These are phyloP conservation scores for Chenopodium album DNA, from an alignment of 148 eudicot species.

Conservation along the genomic window DNA sequence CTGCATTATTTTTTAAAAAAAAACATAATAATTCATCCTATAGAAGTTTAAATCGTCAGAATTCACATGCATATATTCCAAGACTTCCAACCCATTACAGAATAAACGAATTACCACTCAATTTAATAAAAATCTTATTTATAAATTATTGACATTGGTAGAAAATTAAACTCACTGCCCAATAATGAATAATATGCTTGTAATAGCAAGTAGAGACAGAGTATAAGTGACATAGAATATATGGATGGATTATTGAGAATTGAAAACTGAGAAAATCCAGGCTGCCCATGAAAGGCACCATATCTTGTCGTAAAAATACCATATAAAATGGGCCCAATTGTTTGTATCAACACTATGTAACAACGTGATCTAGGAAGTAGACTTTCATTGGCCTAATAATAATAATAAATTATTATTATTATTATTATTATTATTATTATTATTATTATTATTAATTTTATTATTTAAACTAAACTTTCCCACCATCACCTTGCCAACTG, in stretches of 20 bases:
- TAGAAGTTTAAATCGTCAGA: not conserved
- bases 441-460: not conserved
- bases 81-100: too few relatives aligned
- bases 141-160: not conserved
- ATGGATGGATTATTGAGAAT: conserved; percentile 4
- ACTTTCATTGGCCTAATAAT: not conserved
- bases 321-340: not conserved
- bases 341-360: not conserved
- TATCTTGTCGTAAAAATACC: conserved; percentile 4
- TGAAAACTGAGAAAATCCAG: conserved; percentile 25
- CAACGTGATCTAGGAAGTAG: conserved; percentile 14
- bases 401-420: too few relatives aligned
- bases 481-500: conserved; percentile 17
- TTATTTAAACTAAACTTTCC: not conserved
- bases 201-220: conserved; percentile 6
- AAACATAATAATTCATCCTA: too few relatives aligned
- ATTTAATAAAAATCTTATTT: too few relatives aligned
- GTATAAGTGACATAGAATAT: conserved; percentile 2
- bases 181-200: conserved; percentile 10
- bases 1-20: too few relatives aligned
- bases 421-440: not conserved
- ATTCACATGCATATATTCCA: not conserved
- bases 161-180: not conserved
- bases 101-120: too few relatives aligned
- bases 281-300: conserved; percentile 39